Conservation (phyloP, 129 eudicot genomes). For the Lactuca saligna region DNA sequence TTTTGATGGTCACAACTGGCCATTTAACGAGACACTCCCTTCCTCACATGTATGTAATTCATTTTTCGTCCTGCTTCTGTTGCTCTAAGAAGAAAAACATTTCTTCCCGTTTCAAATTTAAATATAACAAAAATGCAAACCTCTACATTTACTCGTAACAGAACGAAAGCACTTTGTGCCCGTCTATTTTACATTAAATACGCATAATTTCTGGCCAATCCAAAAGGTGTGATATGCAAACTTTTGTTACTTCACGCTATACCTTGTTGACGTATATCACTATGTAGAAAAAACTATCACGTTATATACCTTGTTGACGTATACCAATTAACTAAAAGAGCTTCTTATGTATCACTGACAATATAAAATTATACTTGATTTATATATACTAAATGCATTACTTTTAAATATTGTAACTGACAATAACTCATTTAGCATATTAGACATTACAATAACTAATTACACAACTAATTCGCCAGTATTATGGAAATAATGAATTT, state of each 20-base stretch:
- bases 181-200: not conserved
- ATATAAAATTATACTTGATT: no score
- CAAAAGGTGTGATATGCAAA: constrained; percentile 20
- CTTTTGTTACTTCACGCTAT: constrained; percentile 15
- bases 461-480: no score
- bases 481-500: no score
- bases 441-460: no score
- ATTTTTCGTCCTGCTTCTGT: no score
- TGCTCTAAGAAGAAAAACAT: no score
- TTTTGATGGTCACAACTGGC: no score
- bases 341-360: not conserved
- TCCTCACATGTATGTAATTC: no score
- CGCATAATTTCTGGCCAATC: constrained; percentile 17
- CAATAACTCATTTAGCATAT: no score
- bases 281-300: not conserved
- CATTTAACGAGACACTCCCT: no score
- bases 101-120: not conserved
- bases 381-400: no score
- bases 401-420: not conserved
- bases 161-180: not conserved
- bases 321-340: not conserved
- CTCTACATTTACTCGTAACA: not conserved
- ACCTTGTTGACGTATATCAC: not conserved
- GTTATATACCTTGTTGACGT: not conserved
- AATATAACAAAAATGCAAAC: not conserved